Evolutionary conservation across 352 stramenopile species (phyloP).

Genomic region (Phytophthora fragariae): DNA sequence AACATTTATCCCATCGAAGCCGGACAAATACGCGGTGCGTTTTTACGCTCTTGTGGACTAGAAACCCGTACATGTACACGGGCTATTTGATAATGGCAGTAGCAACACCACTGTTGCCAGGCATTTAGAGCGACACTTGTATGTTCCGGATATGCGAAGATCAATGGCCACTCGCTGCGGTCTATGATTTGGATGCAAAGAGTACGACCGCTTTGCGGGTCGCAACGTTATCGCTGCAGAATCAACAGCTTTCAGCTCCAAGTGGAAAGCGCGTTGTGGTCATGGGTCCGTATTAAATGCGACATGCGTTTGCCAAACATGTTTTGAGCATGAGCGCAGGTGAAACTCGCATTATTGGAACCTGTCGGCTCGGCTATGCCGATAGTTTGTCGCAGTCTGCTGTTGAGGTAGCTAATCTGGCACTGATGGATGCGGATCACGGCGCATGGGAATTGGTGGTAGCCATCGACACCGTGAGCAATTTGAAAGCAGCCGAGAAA

Average conservation of each 20-base stretch:
- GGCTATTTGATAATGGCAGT: slow-evolving; percentile 8
- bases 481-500: slow-evolving; percentile 7
- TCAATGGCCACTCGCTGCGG: no score
- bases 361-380: neutral
- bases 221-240: neutral
- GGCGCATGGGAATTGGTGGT: slow-evolving; percentile 12
- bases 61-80: neutral
- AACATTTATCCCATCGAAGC: neutral
- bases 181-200: slow-evolving; percentile 1
- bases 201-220: slow-evolving; percentile 5
- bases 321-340: neutral
- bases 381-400: neutral
- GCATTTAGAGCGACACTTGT: neutral
- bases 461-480: neutral
- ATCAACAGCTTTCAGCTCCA: neutral
- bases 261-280: slow-evolving; percentile 4
- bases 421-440: neutral
- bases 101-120: neutral
- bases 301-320: slow-evolving; percentile 5
- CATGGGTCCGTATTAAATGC: slow-evolving; percentile 9
- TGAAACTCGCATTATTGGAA: slow-evolving; percentile 1
- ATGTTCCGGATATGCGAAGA: neutral
- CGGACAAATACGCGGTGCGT: neutral
- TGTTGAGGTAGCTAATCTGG: neutral
- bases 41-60: neutral